A percentile compares a stretch with the other conserved stretches of the same genome.
Conservation (phyloP, 768 basidiomycete species). For the Mycena rebaudengoi region DNA sequence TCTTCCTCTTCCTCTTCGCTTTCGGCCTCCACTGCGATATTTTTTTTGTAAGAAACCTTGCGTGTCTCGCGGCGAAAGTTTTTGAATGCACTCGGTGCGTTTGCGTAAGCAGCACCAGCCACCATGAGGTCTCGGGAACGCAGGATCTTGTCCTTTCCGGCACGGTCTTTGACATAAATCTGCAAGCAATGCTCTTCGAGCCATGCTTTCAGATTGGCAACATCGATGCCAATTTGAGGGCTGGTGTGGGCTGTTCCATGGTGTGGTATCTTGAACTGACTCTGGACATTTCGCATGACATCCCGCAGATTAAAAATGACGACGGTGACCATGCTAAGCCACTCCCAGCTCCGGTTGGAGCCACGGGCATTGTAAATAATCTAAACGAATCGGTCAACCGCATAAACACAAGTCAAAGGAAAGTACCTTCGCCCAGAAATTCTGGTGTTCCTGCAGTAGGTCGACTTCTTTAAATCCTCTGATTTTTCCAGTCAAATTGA, state of each 20-base stretch:
- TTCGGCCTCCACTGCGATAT: background rate
- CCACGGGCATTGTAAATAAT: conserved; percentile 19
- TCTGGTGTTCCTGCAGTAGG: conserved; percentile 40
- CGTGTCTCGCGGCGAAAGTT: conserved; percentile 18
- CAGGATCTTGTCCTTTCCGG: conserved; percentile 9
- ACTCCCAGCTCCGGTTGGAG: conserved; percentile 21
- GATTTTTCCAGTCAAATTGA: conserved; percentile 33
- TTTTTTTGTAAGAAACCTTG: background rate
- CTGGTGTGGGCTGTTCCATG: too few species aligned
- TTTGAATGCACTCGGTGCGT: conserved; percentile 16
- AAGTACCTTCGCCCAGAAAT: conserved; percentile 38
- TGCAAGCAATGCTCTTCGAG: conserved; percentile 20
- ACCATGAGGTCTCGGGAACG: conserved; percentile 19
- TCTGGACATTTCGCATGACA: too few species aligned
- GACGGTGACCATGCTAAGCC: conserved; percentile 23
- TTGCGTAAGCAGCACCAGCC: conserved; percentile 21
- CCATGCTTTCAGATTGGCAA: conserved; percentile 10
- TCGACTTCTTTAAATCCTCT: conserved; percentile 37
- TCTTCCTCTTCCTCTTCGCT: background rate
- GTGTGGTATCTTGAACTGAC: too few species aligned
- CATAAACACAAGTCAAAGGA: background rate
- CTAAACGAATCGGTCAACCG: background rate
- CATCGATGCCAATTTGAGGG: too few species aligned
- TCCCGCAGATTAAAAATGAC: too few species aligned
- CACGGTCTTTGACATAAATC: conserved; percentile 7